Conservation (phyloP, 2,329 filamentous ascomycete genomes). For the Zymoseptoria brevis region DNA sequence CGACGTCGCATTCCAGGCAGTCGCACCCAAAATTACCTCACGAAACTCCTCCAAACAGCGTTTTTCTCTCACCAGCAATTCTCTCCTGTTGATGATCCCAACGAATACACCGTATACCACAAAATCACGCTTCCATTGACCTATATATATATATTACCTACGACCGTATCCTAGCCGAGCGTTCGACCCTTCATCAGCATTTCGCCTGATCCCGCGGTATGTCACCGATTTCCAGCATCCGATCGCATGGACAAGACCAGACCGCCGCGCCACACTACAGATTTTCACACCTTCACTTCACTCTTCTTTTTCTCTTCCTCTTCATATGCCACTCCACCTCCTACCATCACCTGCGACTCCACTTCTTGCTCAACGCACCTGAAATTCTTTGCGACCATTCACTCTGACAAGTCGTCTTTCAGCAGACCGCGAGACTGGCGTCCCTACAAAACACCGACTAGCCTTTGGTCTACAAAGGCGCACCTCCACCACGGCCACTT, state of each 20-base stretch:
- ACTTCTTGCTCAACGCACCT: not conserved
- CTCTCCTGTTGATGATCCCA: no score
- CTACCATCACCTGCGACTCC: not conserved
- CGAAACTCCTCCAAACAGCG: no score
- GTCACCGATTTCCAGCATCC: no score
- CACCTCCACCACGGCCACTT: conserved; percentile 36
- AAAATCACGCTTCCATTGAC: no score
- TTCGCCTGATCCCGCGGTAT: not conserved
- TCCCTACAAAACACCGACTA: conserved; percentile 9
- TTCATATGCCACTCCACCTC: not conserved
- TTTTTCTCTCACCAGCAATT: no score
- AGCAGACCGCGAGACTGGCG: conserved; percentile 8
- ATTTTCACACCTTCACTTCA: not conserved
- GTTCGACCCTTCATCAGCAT: no score
- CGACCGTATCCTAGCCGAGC: no score
- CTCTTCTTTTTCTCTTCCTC: not conserved
- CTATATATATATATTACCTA: no score
- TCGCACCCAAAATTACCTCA: no score
- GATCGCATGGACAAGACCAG: not conserved
- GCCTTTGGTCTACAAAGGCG: conserved; percentile 36
- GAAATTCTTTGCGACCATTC: not conserved
- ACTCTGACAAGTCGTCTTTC: not conserved
- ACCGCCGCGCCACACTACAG: not conserved
- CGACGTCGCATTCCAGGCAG: no score
- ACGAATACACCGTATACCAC: no score